A percentile compares a stretch with the other conserved stretches of the same genome.
Evolutionary conservation across 148 eudicot genomes (phyloP).

Genomic region (Polygonum aviculare): DNA sequence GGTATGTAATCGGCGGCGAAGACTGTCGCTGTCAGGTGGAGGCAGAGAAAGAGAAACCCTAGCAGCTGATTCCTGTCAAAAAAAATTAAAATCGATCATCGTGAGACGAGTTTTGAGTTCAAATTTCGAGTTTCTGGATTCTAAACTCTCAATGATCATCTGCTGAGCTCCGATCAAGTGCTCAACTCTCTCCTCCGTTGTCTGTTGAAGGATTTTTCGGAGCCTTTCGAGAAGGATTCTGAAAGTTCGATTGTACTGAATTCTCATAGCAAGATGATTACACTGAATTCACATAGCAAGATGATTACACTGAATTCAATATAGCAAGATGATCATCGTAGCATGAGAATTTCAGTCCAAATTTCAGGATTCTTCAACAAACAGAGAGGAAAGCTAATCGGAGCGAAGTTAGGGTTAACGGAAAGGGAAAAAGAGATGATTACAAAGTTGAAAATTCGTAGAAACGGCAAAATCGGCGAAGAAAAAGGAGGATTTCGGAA

Average conservation of each 20-base stretch:
- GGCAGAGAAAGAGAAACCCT: slow-evolving; percentile 18
- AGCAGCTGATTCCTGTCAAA: slow-evolving; percentile 13
- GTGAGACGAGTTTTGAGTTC: neutral
- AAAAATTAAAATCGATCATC: slow-evolving; percentile 28
- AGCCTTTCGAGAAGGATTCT: too few relatives aligned
- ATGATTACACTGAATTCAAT: too few relatives aligned
- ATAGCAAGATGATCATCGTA: neutral
- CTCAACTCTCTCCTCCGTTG: too few relatives aligned
- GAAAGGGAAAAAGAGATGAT: too few relatives aligned
- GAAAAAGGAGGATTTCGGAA: neutral
- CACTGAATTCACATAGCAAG: neutral
- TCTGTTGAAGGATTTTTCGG: too few relatives aligned
- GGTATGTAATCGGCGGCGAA: slow-evolving; percentile 57
- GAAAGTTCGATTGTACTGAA: too few relatives aligned
- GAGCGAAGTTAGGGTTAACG: neutral
- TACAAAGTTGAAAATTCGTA: neutral
- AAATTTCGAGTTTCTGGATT: neutral
- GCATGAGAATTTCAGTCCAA: neutral
- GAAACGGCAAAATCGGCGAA: neutral
- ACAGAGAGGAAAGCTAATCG: neutral
- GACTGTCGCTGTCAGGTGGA: slow-evolving; percentile 18
- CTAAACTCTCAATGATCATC: neutral
- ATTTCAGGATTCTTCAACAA: neutral
- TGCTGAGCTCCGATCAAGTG: neutral
- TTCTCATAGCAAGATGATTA: too few relatives aligned